Evolutionary conservation across 1,139 yeast species (phyloP), one percentile per base, ranked within the genome.

Genomic region (Saccharomyces hybrid): DNA sequence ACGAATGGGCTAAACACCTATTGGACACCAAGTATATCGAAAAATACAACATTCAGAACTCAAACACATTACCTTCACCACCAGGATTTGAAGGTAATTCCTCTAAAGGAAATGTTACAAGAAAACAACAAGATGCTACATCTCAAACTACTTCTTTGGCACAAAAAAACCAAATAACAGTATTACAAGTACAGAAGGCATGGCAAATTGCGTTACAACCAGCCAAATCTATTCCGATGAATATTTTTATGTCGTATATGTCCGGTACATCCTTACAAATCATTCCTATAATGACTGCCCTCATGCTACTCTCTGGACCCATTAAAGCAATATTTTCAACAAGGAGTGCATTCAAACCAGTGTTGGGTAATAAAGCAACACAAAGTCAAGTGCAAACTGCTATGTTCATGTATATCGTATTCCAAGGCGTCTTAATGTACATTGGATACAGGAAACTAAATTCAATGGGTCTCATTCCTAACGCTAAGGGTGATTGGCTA

Each of bases 151-250:
- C 42, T 16, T 14, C 25, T 16, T 5, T 38, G 9, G 42, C 42
- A 7, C 42, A 8, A 38, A 38, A 38, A 23, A 38, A 38, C 42
- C 61, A 66, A 34, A 56, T 78, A 41, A 75, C 74, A 49, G 73
- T 71, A 27, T 69, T 82, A 54, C 82, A 78, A 63, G 69, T 74
- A 28, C 81, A 79, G 66, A 88, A 85, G 66, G 93, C 95, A 0
- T 89, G 97, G 96, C 95, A 88, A 57, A 67, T 87, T 34, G 96
- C 97, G 1, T 71, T 80, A 20, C 83, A 83, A 0, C 97, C 98
- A 0, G 89, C 91, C 2, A 93, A 91, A 67, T 78, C 84, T 26
- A 75, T 93, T 28, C 96, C 97, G 4, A 87, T 90, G 95, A 93
- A 89, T 64, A 69, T 87, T 56, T 74, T 89, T 54, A 89, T 93